Conservation (phyloP, 2,329 filamentous ascomycete genomes). For the Tolypocladium ophioglossoides region DNA sequence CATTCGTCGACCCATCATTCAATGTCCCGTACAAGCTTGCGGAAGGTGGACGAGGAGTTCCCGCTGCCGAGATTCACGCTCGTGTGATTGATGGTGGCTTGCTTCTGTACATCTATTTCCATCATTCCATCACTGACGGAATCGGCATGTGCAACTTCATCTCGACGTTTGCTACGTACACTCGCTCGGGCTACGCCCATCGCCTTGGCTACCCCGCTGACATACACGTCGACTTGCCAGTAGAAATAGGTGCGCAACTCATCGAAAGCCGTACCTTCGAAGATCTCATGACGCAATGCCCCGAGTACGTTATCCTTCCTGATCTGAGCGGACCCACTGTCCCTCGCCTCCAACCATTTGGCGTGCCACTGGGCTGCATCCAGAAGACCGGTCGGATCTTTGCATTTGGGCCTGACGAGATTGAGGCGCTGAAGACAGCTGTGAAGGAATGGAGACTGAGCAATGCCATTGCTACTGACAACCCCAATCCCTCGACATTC, state of each 20-base stretch:
- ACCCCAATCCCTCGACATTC: conserved; percentile 21
- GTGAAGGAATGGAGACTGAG: conserved; percentile 5
- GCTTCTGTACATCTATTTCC: conserved; percentile 27
- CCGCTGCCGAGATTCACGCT: conserved; percentile 26
- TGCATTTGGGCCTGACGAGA: conserved; percentile 22
- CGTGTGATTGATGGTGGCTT: conserved; percentile 28
- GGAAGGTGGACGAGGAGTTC: conserved; percentile 14
- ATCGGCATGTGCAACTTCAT: conserved; percentile 27
- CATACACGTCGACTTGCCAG: conserved; percentile 4
- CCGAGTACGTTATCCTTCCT: conserved; percentile 25
- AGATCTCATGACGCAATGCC: conserved; percentile 18
- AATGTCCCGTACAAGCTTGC: conserved; percentile 2
- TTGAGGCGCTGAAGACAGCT: conserved; percentile 19
- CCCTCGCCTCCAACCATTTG: conserved; percentile 12
- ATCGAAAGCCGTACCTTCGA: conserved; percentile 10
- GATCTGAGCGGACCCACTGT: conserved; percentile 23
- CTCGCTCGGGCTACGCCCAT: neutral
- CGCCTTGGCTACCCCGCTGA: neutral
- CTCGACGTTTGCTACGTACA: conserved; percentile 24
- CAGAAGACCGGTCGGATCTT: conserved; percentile 31
- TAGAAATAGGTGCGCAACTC: conserved; percentile 12
- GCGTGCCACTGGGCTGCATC: conserved; percentile 15
- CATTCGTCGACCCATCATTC: conserved; percentile 17
- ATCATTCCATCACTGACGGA: conserved; percentile 32
- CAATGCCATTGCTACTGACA: neutral